Base-by-base conservation (phyloP, 2,329 filamentous ascomycete species). In the Trichoderma arundinaceum region DNA sequence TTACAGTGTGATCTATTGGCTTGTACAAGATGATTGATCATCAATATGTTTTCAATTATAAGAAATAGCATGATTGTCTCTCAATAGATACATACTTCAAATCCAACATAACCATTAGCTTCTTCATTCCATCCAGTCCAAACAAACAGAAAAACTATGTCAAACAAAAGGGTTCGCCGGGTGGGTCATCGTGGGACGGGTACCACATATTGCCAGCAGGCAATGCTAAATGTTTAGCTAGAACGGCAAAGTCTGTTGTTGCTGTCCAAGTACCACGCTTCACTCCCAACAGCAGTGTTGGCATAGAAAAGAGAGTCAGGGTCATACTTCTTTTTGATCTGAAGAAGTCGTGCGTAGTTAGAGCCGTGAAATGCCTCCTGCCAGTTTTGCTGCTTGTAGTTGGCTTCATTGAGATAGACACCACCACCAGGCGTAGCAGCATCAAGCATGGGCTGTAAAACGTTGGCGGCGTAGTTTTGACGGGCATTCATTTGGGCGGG, bases 381-480 rank as follows among this genome's bases (percentile, higher is more conserved):
- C 70, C 77, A 85, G 62, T 80, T 69, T 1, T 78, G 78, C 70
- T 84, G 77, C 66, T 77, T 76, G 49, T 82, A 79, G 71, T 86
- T 80, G 5, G 77, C 80, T 75, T 87, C 84, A 67, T 84, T 85
- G 70, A 83, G 71, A 68, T 84, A 84, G 7, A 79, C 75, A 7
- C 81, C 81, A 1, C 74, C 73, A 2, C 76, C 79, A 3, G 80
- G 80, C 0, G 80, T 70, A 2, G 68, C 68, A 2, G 67, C 69
- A 28, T 71, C 69, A 6, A 75, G 66, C 22, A 72, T 57, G 1
- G 72, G 72, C 66, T 68, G 69, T 12, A 74, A 52, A n/a, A 69
- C 67, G 3, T 72, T 48, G 4, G 72, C 75, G 43, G 75, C 74
- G 12, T 68, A 67, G 57, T 74, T 66, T 67, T 77, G 74, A 7